A percentile compares a stretch with the other conserved stretches of the same genome.
Evolutionary conservation across 2,329 filamentous ascomycete species (phyloP).

Genomic region (Dactylonectria estremocensis): DNA sequence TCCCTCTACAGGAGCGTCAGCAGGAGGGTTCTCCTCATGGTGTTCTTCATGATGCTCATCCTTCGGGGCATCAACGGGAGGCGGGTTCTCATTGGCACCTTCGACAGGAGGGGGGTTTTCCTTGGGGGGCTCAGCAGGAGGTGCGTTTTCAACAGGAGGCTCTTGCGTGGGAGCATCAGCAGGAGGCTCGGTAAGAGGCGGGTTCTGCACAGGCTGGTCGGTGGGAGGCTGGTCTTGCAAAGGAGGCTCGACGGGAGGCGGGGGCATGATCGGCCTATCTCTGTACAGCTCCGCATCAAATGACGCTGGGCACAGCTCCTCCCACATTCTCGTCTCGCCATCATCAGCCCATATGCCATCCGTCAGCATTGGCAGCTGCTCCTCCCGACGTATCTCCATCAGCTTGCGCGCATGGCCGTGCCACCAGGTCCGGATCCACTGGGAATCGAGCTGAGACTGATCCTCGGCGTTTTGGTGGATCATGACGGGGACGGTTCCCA

Average conservation of each 20-base stretch:
- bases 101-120: no score
- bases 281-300: constrained; percentile 45
- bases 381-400: constrained; percentile 33
- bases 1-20: not conserved
- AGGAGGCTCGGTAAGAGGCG: not conserved
- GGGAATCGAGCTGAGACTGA: constrained; percentile 38
- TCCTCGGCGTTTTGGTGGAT: constrained; percentile 49
- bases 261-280: not conserved
- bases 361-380: constrained; percentile 33
- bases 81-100: not conserved
- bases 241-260: not conserved
- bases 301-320: constrained; percentile 44
- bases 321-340: constrained; percentile 40
- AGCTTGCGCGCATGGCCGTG: constrained; percentile 36
- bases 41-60: not conserved
- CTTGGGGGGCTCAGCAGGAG: no score
- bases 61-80: not conserved
- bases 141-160: no score
- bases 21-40: not conserved
- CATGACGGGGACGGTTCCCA: constrained; percentile 48
- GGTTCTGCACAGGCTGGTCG: not conserved
- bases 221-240: no score
- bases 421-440: constrained; percentile 49
- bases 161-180: not conserved
- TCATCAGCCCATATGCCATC: constrained; percentile 37